Base-by-base conservation (phyloP, 1,284 basidiomycete species). In the Cystobasidiaceae sp. region DNA sequence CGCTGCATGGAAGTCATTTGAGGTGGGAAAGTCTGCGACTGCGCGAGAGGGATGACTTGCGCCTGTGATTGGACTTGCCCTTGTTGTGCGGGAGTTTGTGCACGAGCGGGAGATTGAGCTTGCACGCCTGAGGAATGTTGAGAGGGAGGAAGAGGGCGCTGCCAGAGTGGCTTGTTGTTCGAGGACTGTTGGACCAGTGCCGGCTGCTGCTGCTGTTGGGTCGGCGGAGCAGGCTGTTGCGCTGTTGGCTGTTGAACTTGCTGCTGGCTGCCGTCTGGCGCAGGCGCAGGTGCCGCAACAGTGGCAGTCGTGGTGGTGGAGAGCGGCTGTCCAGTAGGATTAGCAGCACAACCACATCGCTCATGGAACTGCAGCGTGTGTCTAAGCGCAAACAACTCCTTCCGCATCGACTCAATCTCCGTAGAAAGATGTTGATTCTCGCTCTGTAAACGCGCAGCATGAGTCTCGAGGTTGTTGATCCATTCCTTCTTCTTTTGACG, bases 401-500 rank as follows among this genome's bases (percentile, higher is more conserved):
- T 64, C 7, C 61, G 61, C 13, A 64, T 30, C 1, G 25, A 21
- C 33, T 64, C 61, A 49, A 64, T 56, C 19, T 64, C 61, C 23
- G 28, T 3, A 23, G 61, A n/a, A 7, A 64, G 33, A 6, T 39
- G 32, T 49, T 59, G 56, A 51, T 68, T 68, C 30, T 68, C 61
- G 33, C 23, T 30, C 39, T 64, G 46, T 41, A 68, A 43, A 19
- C 56, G 25, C 23, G 65, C 62, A 30, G 67, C 55, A n/a, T 59
- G 54, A 30, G 28, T 44, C 50, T 65, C 67, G 13, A 68, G 63
- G n/a, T 54, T 50, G 17, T 43, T 41, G 30, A 68, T 66, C 63
- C 63, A 68, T 48, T 68, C 67, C 51, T 68, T 68, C 67, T 68
- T 68, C 64, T 68, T 68, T 43, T 68, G 67, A 15, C 67, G 43